A percentile compares a stretch with the other conserved stretches of the same genome.
These are phyloP conservation scores for Rhizopus arrhizus DNA, from an alignment of 371 early-diverging fungal genomes.

Conservation along the genomic window DNA sequence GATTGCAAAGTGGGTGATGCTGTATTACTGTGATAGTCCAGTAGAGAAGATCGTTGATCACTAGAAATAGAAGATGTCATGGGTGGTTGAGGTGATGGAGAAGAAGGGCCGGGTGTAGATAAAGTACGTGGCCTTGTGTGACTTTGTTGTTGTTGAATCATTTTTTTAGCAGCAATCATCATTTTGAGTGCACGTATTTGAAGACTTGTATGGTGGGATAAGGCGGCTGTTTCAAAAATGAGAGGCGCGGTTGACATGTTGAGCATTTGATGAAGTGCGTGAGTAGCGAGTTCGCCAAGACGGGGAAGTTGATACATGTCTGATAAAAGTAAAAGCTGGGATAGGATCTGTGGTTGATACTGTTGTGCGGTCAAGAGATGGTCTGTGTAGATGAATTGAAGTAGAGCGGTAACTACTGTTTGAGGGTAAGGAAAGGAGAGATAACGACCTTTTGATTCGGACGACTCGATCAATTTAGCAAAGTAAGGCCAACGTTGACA, in stretches of 20 bases:
- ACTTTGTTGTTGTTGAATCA: slow-evolving; percentile 44
- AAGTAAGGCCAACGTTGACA: slow-evolving; percentile 71
- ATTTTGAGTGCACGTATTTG: slow-evolving; percentile 56
- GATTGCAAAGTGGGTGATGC: slow-evolving; percentile 21
- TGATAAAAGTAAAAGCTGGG: slow-evolving; percentile 57
- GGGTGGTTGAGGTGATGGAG: slow-evolving; percentile 8
- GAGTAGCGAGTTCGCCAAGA: slow-evolving; percentile 49
- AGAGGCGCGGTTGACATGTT: slow-evolving; percentile 59
- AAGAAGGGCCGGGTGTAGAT: slow-evolving; percentile 21
- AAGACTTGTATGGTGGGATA: slow-evolving; percentile 53
- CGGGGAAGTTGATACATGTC: slow-evolving; percentile 58
- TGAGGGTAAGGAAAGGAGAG: slow-evolving; percentile 56
- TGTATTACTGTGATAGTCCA: slow-evolving; percentile 5
- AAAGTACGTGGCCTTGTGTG: slow-evolving; percentile 24
- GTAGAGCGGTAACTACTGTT: slow-evolving; percentile 55
- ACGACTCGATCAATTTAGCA: slow-evolving; percentile 48
- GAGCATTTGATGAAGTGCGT: slow-evolving; percentile 59
- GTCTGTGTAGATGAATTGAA: slow-evolving; percentile 68
- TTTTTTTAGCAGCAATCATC: slow-evolving; percentile 49
- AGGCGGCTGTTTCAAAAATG: slow-evolving; percentile 55
- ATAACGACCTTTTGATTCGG: slow-evolving; percentile 16
- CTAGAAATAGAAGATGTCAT: slow-evolving; percentile 25
- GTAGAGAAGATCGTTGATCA: slow-evolving; percentile 7
- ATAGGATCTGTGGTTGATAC: slow-evolving; percentile 52
- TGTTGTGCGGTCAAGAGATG: slow-evolving; percentile 57